These are phyloP conservation scores for Glebionis coronaria DNA, from an alignment of 129 eudicot genomes.

Conservation along the genomic window DNA sequence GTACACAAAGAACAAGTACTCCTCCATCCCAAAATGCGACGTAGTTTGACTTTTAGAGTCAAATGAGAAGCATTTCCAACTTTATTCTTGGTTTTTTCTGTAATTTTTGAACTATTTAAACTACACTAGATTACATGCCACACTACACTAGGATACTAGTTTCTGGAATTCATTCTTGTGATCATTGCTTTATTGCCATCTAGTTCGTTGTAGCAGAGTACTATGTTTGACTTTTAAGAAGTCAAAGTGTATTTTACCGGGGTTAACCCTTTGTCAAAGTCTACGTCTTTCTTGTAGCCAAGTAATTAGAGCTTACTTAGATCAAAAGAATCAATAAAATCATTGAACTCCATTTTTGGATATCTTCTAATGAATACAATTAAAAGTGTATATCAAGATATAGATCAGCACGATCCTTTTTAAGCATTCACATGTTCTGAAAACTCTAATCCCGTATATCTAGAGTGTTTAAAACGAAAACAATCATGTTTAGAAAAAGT, in stretches of 20 bases:
- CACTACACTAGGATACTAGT: background rate
- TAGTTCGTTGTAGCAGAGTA: background rate
- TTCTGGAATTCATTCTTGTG: background rate
- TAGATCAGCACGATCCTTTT: background rate
- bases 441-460: background rate
- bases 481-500: too few species aligned
- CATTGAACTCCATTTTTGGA: background rate
- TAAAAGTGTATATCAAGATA: background rate
- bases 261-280: too few species aligned
- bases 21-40: too few species aligned
- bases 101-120: background rate
- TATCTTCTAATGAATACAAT: background rate
- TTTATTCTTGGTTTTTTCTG: background rate
- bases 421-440: background rate
- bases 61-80: conserved; percentile 4
- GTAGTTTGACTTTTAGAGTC: background rate
- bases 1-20: background rate
- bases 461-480: too few species aligned
- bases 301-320: background rate
- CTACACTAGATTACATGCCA: background rate
- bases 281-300: background rate
- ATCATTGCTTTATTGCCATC: background rate
- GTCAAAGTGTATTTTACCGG: background rate
- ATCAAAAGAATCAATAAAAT: too few species aligned
- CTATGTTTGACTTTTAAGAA: background rate